phyloP scores from a whole-genome alignment of 306 rosid species.

The Casuarina cunninghamiana region DNA sequence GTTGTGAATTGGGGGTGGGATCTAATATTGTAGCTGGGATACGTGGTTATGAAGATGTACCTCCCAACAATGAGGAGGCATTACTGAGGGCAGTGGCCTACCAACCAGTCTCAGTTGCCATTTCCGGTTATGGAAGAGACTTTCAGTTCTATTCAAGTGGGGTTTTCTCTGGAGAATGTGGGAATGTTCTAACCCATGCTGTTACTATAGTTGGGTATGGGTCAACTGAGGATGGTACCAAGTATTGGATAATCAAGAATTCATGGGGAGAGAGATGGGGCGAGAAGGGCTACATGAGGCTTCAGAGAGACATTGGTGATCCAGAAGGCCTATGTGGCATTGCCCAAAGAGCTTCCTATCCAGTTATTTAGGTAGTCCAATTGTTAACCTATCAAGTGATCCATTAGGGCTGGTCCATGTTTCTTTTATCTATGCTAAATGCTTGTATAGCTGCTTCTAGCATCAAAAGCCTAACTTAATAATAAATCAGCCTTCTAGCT shows the following conservation, averaged over 20 bases:
- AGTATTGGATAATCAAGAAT: slow-evolving; percentile 33
- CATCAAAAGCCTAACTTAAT: no score
- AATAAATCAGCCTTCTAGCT: no score
- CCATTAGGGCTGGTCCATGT: no score
- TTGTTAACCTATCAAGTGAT: neutral
- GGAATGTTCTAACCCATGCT: neutral
- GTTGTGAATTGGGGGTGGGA: neutral
- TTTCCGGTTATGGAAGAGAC: neutral
- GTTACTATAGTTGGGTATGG: slow-evolving; percentile 32
- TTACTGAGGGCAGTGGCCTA: slow-evolving; percentile 23
- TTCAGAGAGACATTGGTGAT: neutral
- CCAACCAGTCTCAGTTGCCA: slow-evolving; percentile 4
- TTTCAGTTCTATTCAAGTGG: neutral
- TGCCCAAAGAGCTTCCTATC: slow-evolving; percentile 12
- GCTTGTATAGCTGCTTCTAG: no score
- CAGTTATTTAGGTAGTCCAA: neutral
- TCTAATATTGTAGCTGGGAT: slow-evolving; percentile 2
- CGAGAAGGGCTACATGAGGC: slow-evolving; percentile 31
- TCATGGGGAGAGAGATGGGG: slow-evolving; percentile 37
- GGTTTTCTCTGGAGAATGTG: neutral
- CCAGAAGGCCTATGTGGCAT: slow-evolving; percentile 21
- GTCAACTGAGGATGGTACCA: neutral
- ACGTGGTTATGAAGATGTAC: slow-evolving; percentile 17
- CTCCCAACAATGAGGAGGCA: slow-evolving; percentile 19
- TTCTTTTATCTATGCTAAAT: no score